Conservation (phyloP, 2,329 filamentous ascomycete genomes). For the Chrysoporthe deuterocubensis region DNA sequence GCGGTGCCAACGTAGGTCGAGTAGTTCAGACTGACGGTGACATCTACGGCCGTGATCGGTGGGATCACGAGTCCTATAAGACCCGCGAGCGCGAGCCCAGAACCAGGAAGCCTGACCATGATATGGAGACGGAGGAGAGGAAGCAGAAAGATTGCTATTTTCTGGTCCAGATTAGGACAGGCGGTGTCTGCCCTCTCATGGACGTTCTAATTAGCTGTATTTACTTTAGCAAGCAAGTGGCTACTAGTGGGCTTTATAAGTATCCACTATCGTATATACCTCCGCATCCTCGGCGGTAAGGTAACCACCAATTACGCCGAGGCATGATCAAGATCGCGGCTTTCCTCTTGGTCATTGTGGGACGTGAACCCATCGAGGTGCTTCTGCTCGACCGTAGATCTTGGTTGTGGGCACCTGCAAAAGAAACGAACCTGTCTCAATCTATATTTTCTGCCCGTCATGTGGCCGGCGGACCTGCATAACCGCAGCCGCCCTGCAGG, state of each 20-base stretch:
- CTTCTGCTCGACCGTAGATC: not conserved
- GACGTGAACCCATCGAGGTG: constrained; percentile 1
- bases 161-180: not conserved
- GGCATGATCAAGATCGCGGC: not conserved
- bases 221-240: too few species aligned
- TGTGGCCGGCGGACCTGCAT: constrained; percentile 17
- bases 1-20: constrained; percentile 28
- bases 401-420: not conserved
- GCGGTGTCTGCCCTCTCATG: not conserved
- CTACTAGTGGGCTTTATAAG: too few species aligned
- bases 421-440: not conserved
- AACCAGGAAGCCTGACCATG: constrained; percentile 7
- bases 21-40: constrained; percentile 22
- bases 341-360: not conserved
- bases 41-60: constrained; percentile 17
- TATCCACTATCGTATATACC: too few species aligned
- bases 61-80: constrained; percentile 7
- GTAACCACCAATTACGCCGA: too few species aligned
- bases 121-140: not conserved
- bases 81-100: constrained; percentile 9
- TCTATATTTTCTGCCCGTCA: not conserved
- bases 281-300: too few species aligned
- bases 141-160: not conserved
- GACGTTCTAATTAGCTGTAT: too few species aligned
- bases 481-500: constrained; percentile 1